phyloP scores from a whole-genome alignment of 2,329 filamentous ascomycete species.

The Calonectria ilicicola region DNA sequence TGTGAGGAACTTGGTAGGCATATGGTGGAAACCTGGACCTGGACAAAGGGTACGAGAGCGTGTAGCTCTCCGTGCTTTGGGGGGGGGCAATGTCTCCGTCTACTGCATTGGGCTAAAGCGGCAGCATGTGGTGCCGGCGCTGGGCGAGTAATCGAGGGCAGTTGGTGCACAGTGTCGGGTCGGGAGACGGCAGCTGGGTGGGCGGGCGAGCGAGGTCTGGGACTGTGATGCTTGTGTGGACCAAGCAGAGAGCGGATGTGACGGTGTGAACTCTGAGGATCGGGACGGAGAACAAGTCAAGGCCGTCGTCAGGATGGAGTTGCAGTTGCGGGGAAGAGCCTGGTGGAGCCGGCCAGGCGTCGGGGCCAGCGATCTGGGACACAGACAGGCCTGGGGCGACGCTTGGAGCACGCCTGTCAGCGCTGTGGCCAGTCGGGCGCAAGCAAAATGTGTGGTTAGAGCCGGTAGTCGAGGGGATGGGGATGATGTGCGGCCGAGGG shows the following conservation, averaged over 20 bases:
- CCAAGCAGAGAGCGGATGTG: slow-evolving; percentile 27
- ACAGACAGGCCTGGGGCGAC: no score
- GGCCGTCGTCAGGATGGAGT: slow-evolving; percentile 14
- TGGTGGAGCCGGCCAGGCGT: slow-evolving; percentile 36
- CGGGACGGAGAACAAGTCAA: slow-evolving; percentile 37
- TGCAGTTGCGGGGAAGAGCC: slow-evolving; percentile 42
- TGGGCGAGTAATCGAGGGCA: slow-evolving; percentile 24
- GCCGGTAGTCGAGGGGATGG: slow-evolving; percentile 23
- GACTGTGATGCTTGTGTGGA: slow-evolving; percentile 37
- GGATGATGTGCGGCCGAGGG: slow-evolving; percentile 27
- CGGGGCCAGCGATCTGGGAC: no score
- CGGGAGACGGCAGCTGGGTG: neutral
- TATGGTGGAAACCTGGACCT: slow-evolving; percentile 16
- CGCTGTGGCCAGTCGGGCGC: slow-evolving; percentile 34
- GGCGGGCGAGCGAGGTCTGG: slow-evolving; percentile 18
- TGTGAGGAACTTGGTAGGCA: slow-evolving; percentile 21
- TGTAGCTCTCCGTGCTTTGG: slow-evolving; percentile 26
- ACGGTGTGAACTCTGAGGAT: slow-evolving; percentile 46
- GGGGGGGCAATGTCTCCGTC: slow-evolving; percentile 1
- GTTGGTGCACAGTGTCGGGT: slow-evolving; percentile 31
- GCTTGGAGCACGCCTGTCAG: slow-evolving; percentile 24
- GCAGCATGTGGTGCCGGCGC: slow-evolving; percentile 30
- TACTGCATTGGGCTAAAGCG: slow-evolving; percentile 40
- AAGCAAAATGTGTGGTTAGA: slow-evolving; percentile 6
- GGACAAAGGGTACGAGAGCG: slow-evolving; percentile 23